These are phyloP conservation scores for Cornus suecica DNA, from an alignment of 148 eudicot species.

Conservation along the genomic window DNA sequence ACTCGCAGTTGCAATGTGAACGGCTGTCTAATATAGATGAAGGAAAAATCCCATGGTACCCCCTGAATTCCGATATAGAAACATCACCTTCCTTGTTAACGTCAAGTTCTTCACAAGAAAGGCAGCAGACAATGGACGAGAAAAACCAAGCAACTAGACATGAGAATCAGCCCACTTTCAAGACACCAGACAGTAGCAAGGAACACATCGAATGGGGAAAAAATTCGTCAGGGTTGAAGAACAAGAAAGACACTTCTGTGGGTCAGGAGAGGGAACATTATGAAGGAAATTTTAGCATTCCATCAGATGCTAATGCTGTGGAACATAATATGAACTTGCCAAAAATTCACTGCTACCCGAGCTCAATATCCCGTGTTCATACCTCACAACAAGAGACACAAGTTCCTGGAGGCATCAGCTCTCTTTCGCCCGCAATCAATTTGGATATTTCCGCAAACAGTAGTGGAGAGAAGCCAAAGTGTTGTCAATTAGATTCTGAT, in stretches of 20 bases:
- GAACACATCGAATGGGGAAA: slow-evolving; percentile 15
- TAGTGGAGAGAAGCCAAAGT: slow-evolving; percentile 14
- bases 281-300: slow-evolving; percentile 10
- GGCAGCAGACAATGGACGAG: slow-evolving; percentile 26
- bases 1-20: slow-evolving; percentile 46
- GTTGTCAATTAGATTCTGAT: slow-evolving; percentile 10
- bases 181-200: background rate
- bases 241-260: slow-evolving; percentile 13
- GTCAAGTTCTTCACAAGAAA: slow-evolving; percentile 31
- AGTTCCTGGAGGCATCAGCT: slow-evolving; percentile 5
- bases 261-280: slow-evolving; percentile 1
- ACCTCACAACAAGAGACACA: slow-evolving; percentile 20
- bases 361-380: slow-evolving; percentile 16
- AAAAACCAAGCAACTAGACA: slow-evolving; percentile 22
- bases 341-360: slow-evolving; percentile 19
- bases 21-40: slow-evolving; percentile 42
- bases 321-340: slow-evolving; percentile 25
- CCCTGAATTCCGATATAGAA: slow-evolving; percentile 23
- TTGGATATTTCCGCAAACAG: slow-evolving; percentile 8
- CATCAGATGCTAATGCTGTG: slow-evolving; percentile 10
- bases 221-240: slow-evolving; percentile 16
- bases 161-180: slow-evolving; percentile 13
- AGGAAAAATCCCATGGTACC: slow-evolving; percentile 27
- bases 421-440: slow-evolving; percentile 6
- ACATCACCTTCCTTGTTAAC: slow-evolving; percentile 32